Evolutionary conservation across 1,139 yeast species (phyloP).

Genomic region (Meyerozyma carpophila): DNA sequence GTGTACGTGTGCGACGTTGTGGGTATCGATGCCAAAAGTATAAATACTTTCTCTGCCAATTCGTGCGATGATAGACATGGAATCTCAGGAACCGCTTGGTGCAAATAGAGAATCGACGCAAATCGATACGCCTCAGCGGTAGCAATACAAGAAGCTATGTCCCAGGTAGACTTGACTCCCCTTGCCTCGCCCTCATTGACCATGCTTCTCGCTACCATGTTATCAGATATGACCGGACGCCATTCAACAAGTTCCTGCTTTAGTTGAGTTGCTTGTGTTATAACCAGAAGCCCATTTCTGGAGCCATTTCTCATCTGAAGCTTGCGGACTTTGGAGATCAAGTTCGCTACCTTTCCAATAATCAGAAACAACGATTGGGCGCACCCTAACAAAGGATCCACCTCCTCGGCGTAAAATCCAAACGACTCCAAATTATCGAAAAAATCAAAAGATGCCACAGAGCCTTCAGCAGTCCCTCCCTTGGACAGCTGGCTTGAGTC

Average conservation of each 20-base stretch:
- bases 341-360: conserved; percentile 57
- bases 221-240: conserved; percentile 43
- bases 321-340: conserved; percentile 46
- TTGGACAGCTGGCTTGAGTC: conserved; percentile 22
- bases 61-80: conserved; percentile 52
- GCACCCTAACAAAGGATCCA: conserved; percentile 65
- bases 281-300: conserved; percentile 40
- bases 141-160: conserved; percentile 54
- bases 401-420: conserved; percentile 27
- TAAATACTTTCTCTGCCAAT: conserved; percentile 54
- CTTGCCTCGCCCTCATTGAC: conserved; percentile 22
- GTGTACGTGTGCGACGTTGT: conserved; percentile 51
- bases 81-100: conserved; percentile 67
- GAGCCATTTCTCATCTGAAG: background rate
- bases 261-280: conserved; percentile 51
- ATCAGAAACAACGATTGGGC: conserved; percentile 59
- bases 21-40: conserved; percentile 59
- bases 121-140: conserved; percentile 67
- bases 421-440: conserved; percentile 30
- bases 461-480: conserved; percentile 1
- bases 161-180: conserved; percentile 32
- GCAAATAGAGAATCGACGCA: conserved; percentile 53
- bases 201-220: conserved; percentile 24
- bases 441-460: conserved; percentile 11
- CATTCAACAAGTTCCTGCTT: conserved; percentile 48